These are phyloP conservation scores for Coprinellus micaceus DNA, from an alignment of 768 basidiomycete species.

Conservation along the genomic window DNA sequence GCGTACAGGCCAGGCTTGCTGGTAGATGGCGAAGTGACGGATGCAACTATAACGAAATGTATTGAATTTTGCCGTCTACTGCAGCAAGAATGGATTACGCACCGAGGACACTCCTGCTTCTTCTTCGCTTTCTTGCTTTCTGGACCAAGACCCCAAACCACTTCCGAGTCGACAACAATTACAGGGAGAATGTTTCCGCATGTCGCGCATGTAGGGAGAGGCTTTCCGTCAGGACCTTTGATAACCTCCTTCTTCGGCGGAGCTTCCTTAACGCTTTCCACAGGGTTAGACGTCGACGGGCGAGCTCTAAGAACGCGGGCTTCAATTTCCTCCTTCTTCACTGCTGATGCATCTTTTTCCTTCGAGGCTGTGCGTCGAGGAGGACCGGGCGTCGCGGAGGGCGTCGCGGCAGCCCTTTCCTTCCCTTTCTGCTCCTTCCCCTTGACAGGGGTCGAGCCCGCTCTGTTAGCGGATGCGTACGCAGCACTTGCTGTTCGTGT, in stretches of 20 bases:
- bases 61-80: background rate
- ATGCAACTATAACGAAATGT: slow-evolving; percentile 52
- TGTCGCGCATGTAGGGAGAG: slow-evolving; percentile 66
- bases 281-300: slow-evolving; percentile 32
- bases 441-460: slow-evolving; percentile 11
- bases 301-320: slow-evolving; percentile 49
- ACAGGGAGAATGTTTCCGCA: slow-evolving; percentile 71
- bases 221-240: slow-evolving; percentile 61
- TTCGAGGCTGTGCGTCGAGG: slow-evolving; percentile 18
- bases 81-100: slow-evolving; percentile 20
- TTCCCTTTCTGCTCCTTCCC: slow-evolving; percentile 42
- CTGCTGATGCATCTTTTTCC: slow-evolving; percentile 30
- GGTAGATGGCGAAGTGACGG: slow-evolving; percentile 78
- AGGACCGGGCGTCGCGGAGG: slow-evolving; percentile 24
- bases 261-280: slow-evolving; percentile 35
- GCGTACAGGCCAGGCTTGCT: slow-evolving; percentile 66
- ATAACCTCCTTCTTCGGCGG: slow-evolving; percentile 39
- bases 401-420: slow-evolving; percentile 32
- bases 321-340: slow-evolving; percentile 54
- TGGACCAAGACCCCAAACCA: slow-evolving; percentile 67
- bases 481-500: slow-evolving; percentile 32
- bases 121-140: slow-evolving; percentile 54
- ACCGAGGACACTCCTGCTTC: slow-evolving; percentile 76
- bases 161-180: slow-evolving; percentile 69
- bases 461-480: background rate